These are phyloP conservation scores for Fraxinus sp. DNA, from an alignment of 305 asterid species.

Conservation along the genomic window DNA sequence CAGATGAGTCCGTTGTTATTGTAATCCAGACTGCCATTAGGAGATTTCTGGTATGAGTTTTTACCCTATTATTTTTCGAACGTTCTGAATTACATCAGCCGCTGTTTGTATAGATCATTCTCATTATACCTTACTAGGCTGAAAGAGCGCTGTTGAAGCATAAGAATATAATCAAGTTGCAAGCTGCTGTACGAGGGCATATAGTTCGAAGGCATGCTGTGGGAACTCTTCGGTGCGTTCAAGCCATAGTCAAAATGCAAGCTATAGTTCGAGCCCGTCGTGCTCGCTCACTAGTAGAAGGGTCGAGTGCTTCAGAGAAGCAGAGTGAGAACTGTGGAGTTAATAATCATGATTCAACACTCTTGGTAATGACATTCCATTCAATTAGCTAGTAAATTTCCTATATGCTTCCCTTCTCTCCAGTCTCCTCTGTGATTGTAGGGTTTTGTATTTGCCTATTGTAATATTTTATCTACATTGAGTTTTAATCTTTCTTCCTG, in stretches of 20 bases:
- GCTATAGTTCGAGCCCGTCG: conserved; percentile 77
- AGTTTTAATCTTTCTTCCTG: conserved; percentile 17
- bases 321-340: conserved; percentile 37
- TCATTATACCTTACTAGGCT: conserved; percentile 56
- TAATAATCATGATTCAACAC: conserved; percentile 23
- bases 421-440: background rate
- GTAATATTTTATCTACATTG: background rate
- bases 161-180: conserved; percentile 62
- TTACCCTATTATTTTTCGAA: conserved; percentile 13
- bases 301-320: conserved; percentile 30
- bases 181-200: conserved; percentile 96
- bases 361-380: conserved; percentile 29
- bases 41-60: conserved; percentile 60
- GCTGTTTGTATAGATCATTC: conserved; percentile 13
- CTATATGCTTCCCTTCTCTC: background rate
- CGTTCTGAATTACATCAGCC: conserved; percentile 20
- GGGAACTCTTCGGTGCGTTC: conserved; percentile 93
- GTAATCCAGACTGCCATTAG: conserved; percentile 76
- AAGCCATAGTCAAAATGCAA: conserved; percentile 90
- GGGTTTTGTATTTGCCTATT: conserved; percentile 2
- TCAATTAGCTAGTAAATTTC: conserved; percentile 14
- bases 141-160: conserved; percentile 54
- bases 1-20: conserved; percentile 55
- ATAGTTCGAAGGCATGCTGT: conserved; percentile 80
- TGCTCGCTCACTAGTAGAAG: conserved; percentile 38